A percentile compares a stretch with the other conserved stretches of the same genome.
Evolutionary conservation across 371 early-diverging fungal species (phyloP).

Genomic region (Apophysomyces variabilis): DNA sequence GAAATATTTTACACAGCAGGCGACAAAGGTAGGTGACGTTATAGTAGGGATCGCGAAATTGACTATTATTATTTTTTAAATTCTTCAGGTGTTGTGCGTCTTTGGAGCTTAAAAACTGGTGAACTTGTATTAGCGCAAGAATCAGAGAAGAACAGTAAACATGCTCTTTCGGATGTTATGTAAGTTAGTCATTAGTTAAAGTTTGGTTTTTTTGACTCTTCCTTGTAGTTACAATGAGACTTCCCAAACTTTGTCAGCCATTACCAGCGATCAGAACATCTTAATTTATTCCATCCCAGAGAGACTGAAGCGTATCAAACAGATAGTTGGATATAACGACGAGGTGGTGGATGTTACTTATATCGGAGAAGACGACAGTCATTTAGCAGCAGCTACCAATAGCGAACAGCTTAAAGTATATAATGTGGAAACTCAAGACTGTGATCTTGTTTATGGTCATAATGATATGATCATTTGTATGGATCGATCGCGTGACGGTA

Average conservation of each 20-base stretch:
- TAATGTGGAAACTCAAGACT: slow-evolving; percentile 77
- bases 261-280: slow-evolving; percentile 92
- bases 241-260: slow-evolving; percentile 64
- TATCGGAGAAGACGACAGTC: slow-evolving; percentile 70
- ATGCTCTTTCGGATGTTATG: slow-evolving; percentile 71
- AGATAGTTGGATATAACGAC: slow-evolving; percentile 95
- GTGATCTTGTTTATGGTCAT: slow-evolving; percentile 89
- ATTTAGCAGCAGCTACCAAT: slow-evolving; percentile 91
- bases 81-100: slow-evolving; percentile 58
- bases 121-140: slow-evolving; percentile 63
- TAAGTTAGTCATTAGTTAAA: slow-evolving; percentile 27
- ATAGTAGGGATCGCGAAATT: background rate
- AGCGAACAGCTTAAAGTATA: slow-evolving; percentile 89
- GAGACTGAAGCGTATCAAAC: slow-evolving; percentile 66
- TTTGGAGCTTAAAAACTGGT: slow-evolving; percentile 75
- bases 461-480: slow-evolving; percentile 85
- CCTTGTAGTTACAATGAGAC: slow-evolving; percentile 54
- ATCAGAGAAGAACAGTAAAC: slow-evolving; percentile 65
- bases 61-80: background rate
- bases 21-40: slow-evolving; percentile 60
- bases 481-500: slow-evolving; percentile 69
- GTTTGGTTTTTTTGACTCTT: slow-evolving; percentile 1
- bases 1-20: slow-evolving; percentile 86
- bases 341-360: slow-evolving; percentile 89
- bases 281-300: slow-evolving; percentile 69